Conservation (phyloP, 345 rosid species). For the Heritiera fomes region DNA sequence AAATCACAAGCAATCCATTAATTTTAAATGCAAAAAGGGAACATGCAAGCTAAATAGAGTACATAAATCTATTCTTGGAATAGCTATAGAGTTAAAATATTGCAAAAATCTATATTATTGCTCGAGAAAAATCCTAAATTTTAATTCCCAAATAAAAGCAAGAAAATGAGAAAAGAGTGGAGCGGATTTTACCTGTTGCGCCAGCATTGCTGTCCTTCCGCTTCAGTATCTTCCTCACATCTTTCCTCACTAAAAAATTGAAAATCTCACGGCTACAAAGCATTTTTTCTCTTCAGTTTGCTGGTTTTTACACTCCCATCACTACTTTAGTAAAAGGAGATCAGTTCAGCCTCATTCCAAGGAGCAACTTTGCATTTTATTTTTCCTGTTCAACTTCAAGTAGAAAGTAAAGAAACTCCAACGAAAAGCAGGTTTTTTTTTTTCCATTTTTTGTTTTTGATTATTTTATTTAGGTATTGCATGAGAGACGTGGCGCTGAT, state of each 20-base stretch:
- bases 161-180: background rate
- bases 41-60: background rate
- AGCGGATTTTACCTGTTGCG: constrained; percentile 44
- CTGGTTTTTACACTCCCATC: constrained; percentile 2
- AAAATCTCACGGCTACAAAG: constrained; percentile 39
- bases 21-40: background rate
- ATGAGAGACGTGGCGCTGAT: background rate
- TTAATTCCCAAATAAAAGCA: background rate
- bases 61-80: background rate
- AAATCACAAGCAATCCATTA: background rate
- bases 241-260: constrained; percentile 46
- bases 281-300: constrained; percentile 10
- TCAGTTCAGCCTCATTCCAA: background rate
- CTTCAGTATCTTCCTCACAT: constrained; percentile 79
- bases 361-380: background rate
- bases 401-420: background rate
- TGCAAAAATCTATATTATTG: background rate
- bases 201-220: constrained; percentile 96
- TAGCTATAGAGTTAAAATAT: background rate
- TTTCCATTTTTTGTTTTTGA: background rate
- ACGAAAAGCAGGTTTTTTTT: background rate
- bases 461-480: background rate
- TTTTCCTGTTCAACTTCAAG: background rate
- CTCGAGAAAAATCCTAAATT: background rate
- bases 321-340: background rate